A percentile compares a stretch with the other conserved stretches of the same genome.
Evolutionary conservation across 768 basidiomycete genomes (phyloP).

Genomic region (Suillus plorans): DNA sequence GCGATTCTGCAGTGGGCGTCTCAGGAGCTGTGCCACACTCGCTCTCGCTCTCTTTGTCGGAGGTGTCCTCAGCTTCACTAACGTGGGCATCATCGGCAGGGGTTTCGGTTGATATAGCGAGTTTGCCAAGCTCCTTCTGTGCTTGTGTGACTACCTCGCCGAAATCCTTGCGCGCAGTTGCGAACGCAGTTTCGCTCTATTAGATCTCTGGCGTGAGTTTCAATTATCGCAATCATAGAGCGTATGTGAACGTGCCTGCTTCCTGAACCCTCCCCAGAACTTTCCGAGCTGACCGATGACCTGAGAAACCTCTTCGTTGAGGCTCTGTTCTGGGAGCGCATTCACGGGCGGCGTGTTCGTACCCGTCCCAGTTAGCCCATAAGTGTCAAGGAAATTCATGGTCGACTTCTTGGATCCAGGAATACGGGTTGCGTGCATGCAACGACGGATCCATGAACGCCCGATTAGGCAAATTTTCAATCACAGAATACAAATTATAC

Average conservation of each 20-base stretch:
- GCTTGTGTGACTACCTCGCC: constrained; percentile 74
- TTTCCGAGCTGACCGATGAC: constrained; percentile 85
- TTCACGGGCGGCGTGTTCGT: constrained; percentile 46
- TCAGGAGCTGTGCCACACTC: constrained; percentile 27
- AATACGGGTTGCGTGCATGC: background rate
- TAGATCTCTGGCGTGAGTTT: constrained; percentile 9
- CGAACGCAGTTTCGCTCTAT: constrained; percentile 69
- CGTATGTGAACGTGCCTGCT: constrained; percentile 59
- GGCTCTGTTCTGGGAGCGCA: constrained; percentile 45
- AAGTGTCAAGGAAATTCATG: constrained; percentile 79
- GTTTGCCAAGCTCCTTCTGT: constrained; percentile 70
- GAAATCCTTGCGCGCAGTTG: constrained; percentile 72
- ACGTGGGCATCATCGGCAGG: constrained; percentile 12
- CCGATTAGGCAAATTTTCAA: constrained; percentile 9
- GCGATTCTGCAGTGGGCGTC: constrained; percentile 23
- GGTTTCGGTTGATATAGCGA: constrained; percentile 39
- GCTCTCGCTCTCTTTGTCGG: constrained; percentile 18
- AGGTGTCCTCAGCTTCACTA: constrained; percentile 8
- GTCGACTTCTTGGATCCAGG: background rate
- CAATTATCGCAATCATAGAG: background rate
- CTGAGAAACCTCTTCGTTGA: constrained; percentile 88
- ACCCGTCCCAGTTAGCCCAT: constrained; percentile 49
- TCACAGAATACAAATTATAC: background rate
- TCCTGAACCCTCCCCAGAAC: constrained; percentile 90
- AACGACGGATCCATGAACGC: background rate